Evolutionary conservation across 208 protist genomes (phyloP), one percentile per base, ranked within the genome.

Genomic region (Leishmania gerbilli): DNA sequence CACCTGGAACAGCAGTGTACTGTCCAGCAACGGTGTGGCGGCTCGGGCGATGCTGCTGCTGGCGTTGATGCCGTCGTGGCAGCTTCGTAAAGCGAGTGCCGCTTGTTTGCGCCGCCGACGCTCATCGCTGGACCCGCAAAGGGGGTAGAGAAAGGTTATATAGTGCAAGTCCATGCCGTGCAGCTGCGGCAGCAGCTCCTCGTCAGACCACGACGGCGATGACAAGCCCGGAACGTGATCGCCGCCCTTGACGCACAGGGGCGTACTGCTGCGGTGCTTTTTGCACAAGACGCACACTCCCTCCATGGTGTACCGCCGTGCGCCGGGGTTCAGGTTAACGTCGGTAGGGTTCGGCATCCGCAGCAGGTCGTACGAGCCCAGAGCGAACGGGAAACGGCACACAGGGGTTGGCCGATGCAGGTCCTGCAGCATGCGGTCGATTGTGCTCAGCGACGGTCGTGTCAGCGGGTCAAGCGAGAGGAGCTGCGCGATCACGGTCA

Each of bases 351-450:
- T 71, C 1, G 82, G 78, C 47, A 96, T 45, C 9, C 85, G 89
- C 2, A 96, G 69, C 9, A 96, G 79, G 69, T 92, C 83, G 72
- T 90, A 91, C 51, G 79, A 71, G 60, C 93, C 93, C 24, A 96
- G 34, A 3, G 89, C 87, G 67, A 96, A 93, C n/a, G 93, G 93
- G 47, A 95, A 96, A 69, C 93, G 91, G 31, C 81, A 47, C 42
- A 96, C 88, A 17, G 91, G 89, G 27, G 84, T 92, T 27, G 78
- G 74, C 3, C 91, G 90, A 74, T 93, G 75, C 71, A 96, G 72
- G 34, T 95, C 93, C 58, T 86, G 81, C 40, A 96, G 69, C 77
- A 94, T 86, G 2, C 68, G 58, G 34, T 92, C 85, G 51, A 94
- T 60, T 1, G 77, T 86, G 65, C 21, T 42, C 49, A 93, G 77